Evolutionary conservation across 129 eudicot species (phyloP), one percentile per base, ranked within the genome.

Genomic region (Pseudognaphalium luteoalbum): DNA sequence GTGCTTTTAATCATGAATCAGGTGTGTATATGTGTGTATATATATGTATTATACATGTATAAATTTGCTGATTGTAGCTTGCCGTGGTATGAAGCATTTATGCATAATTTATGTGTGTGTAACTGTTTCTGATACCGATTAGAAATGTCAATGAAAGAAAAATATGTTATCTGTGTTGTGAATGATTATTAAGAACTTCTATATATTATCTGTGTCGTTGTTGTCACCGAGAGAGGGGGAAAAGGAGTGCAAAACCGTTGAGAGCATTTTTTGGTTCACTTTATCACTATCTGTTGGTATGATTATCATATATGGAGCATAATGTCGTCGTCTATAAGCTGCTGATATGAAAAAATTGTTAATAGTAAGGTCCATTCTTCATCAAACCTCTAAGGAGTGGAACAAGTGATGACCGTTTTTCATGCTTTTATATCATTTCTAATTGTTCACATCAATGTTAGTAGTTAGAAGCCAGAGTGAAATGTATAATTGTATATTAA

Each of bases 251-350:
- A 41, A 41, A 9, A 41, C n/a, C 1, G 1, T 47, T 47, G 54
- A 47, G n/a, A 47, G 17, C 54, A 47, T 4, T 3, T 47, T 47
- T 47, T 14, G n/a, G 56, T 58, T 59, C 7, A 20, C 30, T 6
- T 37, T 59, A 34, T 59, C 25, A 20, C 4, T 39, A 21, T 67
- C 29, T 67, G 10, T 67, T 76, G 42, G 21, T 35, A 22, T 3
- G n/a, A 54, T 59, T 58, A 50, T 68, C 66, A 25, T 22, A 6
- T 50, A 44, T 6, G 37, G 21, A 29, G 42, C 61, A 14, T 69
- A 42, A 70, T 60, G 34, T 60, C 37, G 4, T 42, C 47, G 37
- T 78, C 51, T 58, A 47, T 41, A 32, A 68, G 68, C 67, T n/a
- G 14, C n/a, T 20, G 62, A 19, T 21, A 19, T 7, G 50, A 34